phyloP scores from a whole-genome alignment of 805 yeast genomes.

The Ogataea paradorogensis region DNA sequence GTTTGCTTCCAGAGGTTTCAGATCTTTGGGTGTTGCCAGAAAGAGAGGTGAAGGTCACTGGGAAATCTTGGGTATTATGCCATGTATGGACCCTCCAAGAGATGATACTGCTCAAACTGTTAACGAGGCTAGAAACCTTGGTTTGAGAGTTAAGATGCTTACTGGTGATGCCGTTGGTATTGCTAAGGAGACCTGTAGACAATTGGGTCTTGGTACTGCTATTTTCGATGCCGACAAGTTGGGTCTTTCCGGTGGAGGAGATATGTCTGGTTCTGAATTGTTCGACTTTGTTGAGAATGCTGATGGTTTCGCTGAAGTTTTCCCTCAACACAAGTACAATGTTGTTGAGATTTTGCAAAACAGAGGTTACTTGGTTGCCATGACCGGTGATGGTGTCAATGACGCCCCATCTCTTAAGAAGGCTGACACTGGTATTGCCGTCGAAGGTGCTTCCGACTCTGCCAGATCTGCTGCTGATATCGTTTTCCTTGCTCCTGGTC shows the following conservation, averaged over 20 bases:
- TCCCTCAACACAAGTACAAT: slow-evolving; percentile 96
- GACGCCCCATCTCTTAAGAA: slow-evolving; percentile 97
- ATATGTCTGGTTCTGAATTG: slow-evolving; percentile 95
- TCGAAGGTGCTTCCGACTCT: slow-evolving; percentile 97
- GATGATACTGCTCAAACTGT: slow-evolving; percentile 96
- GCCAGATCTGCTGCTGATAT: slow-evolving; percentile 97
- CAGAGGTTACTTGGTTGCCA: slow-evolving; percentile 96
- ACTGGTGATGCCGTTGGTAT: slow-evolving; percentile 99
- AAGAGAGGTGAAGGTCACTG: slow-evolving; percentile 98
- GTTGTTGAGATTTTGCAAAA: slow-evolving; percentile 93
- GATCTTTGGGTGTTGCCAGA: slow-evolving; percentile 98
- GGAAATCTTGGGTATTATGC: slow-evolving; percentile 98
- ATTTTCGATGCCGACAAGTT: slow-evolving; percentile 95
- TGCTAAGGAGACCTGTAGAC: slow-evolving; percentile 98
- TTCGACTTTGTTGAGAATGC: slow-evolving; percentile 97
- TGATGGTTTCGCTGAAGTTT: slow-evolving; percentile 97
- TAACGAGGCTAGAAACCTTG: slow-evolving; percentile 83
- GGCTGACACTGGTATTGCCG: slow-evolving; percentile 96
- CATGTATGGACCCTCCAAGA: slow-evolving; percentile 99
- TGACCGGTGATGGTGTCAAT: slow-evolving; percentile 99
- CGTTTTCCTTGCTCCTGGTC: slow-evolving; percentile 94
- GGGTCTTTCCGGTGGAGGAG: slow-evolving; percentile 91
- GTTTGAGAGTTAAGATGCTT: slow-evolving; percentile 95
- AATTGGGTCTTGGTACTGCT: slow-evolving; percentile 94
- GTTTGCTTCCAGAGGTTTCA: slow-evolving; percentile 97